Base-by-base conservation (phyloP, 2,329 filamentous ascomycete species). In the Phaeosphaeriaceae sp. region DNA sequence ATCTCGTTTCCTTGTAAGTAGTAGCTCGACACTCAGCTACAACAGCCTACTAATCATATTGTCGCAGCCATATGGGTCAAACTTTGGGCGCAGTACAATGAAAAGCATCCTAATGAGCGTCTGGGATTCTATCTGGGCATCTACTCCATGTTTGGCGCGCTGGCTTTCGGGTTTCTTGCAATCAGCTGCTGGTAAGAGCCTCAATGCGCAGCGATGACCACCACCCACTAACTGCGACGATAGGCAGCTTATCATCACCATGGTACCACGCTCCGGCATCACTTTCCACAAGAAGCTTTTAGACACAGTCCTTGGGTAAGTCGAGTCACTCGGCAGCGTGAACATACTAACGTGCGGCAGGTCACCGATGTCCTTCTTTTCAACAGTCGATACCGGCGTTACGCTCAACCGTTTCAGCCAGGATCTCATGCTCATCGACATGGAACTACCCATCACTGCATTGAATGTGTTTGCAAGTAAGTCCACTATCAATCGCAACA, bases 211-310 rank as follows among this genome's bases (percentile, higher is more conserved):
- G 7, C 13, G 2, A 22, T 24, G 6, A 1, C 11, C 11, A 22
- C 11, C 10, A 24, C 21, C 53, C 46, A 63, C 36, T 54, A 36
- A 10, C 36, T 51, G 2, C 27, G 3, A 46, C 20, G 15, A 17
- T 21, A 79, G 78, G 75, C 80, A 83, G 68, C 76, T 85, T 61
- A 81, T 85, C 48, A 81, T 85, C 31, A 80, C 74, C 2, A 85
- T 86, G 81, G 81, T 85, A 3, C 83, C 83, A 2, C 79, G 78
- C 27, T 84, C 83, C n/a, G 83, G 82, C 3, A 77, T 80, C 53
- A 76, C 65, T 45, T 83, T 86, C 56, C 84, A 86, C 58, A 74
- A 74, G 51, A 79, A 72, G 47, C 72, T 86, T 1, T 71, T 86
- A 9, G 74, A 76, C 9, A 82, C 83, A 2, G 82, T 85, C 9